phyloP scores from a whole-genome alignment of 2,329 filamentous ascomycete species.

The Calonectria naviculata region DNA sequence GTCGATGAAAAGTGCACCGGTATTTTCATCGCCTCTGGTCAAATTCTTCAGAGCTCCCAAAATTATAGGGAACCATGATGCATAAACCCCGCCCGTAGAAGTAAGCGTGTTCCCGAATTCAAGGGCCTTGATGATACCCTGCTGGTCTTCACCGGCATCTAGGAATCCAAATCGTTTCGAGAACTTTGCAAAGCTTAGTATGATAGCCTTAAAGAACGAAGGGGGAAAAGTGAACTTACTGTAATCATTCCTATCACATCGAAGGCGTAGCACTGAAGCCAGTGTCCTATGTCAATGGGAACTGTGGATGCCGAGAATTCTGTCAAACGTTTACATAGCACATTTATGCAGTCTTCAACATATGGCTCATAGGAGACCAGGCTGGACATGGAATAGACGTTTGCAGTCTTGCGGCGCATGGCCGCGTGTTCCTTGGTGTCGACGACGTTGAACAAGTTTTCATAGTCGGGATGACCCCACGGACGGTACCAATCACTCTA shows the following conservation, averaged over 20 bases:
- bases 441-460: neutral
- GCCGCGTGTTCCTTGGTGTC: neutral
- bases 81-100: neutral
- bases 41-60: neutral
- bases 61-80: neutral
- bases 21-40: neutral
- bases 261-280: neutral
- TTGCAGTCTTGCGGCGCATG: neutral
- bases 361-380: neutral
- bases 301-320: neutral
- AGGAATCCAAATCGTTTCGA: neutral
- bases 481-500: neutral
- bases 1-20: neutral
- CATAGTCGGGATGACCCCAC: neutral
- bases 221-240: neutral
- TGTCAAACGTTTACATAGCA: neutral
- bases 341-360: neutral
- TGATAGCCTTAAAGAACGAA: too few relatives aligned
- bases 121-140: neutral
- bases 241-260: neutral
- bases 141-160: neutral
- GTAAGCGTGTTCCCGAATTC: neutral
- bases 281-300: neutral
- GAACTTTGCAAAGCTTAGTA: neutral
- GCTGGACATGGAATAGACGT: neutral